These are phyloP conservation scores for Dendrocalamus latiflorus DNA, from an alignment of 202 grass and related monocot species.

Conservation along the genomic window DNA sequence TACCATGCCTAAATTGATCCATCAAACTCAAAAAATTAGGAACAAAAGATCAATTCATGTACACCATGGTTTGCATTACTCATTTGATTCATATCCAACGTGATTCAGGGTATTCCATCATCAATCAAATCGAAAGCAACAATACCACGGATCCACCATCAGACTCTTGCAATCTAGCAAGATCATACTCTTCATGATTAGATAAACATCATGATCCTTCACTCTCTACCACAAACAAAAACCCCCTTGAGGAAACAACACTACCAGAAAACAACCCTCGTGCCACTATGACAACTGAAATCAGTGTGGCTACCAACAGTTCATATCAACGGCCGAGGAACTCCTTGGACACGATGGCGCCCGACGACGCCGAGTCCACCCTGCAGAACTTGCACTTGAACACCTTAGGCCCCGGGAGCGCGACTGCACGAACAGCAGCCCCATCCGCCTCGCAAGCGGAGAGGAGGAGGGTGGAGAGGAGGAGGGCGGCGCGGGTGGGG, in stretches of 20 bases:
- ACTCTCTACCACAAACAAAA: neutral
- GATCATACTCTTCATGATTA: neutral
- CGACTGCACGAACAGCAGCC: slow-evolving; percentile 71
- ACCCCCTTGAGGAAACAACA: neutral
- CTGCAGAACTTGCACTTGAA: slow-evolving; percentile 74
- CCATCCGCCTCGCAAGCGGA: slow-evolving; percentile 41
- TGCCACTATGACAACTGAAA: neutral
- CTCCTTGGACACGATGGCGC: slow-evolving; percentile 74
- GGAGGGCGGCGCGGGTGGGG: no score
- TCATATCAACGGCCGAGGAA: slow-evolving; percentile 47
- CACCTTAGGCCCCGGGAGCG: slow-evolving; percentile 68
- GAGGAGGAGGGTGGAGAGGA: no score
- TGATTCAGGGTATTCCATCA: neutral
- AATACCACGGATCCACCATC: neutral
- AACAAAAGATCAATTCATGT: neutral
- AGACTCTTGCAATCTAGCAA: neutral
- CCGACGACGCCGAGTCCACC: slow-evolving; percentile 75
- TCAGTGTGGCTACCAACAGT: neutral
- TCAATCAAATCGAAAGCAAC: neutral
- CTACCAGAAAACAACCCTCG: neutral
- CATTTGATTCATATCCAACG: neutral
- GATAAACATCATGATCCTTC: neutral
- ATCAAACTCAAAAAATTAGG: neutral
- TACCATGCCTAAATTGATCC: neutral
- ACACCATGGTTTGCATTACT: neutral